These are phyloP conservation scores for Rhizopogon rudus DNA, from an alignment of 768 basidiomycete genomes.

Conservation along the genomic window DNA sequence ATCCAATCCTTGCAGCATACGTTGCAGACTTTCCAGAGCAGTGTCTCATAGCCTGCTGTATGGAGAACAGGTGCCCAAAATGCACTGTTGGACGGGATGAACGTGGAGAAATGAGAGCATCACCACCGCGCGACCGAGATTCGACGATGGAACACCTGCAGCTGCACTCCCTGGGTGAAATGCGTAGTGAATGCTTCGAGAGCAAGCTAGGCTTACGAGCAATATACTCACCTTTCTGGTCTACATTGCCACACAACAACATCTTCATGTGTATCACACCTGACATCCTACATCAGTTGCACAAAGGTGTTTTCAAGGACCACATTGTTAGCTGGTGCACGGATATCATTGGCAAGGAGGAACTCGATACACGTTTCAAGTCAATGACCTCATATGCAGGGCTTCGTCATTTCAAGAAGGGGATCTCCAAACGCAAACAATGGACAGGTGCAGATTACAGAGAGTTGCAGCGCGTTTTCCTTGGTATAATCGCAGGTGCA, in stretches of 20 bases:
- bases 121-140: background rate
- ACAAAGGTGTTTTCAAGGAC: slow-evolving; percentile 41
- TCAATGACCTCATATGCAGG: slow-evolving; percentile 23
- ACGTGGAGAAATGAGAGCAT: background rate
- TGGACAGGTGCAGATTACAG: slow-evolving; percentile 28
- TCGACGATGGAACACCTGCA: background rate
- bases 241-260: slow-evolving; percentile 30
- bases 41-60: slow-evolving; percentile 27
- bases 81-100: background rate
- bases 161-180: background rate
- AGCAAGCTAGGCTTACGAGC: slow-evolving; percentile 6
- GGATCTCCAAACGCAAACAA: slow-evolving; percentile 24
- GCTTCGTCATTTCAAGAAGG: slow-evolving; percentile 24
- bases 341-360: slow-evolving; percentile 13
- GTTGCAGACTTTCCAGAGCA: slow-evolving; percentile 43
- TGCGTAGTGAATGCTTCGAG: background rate
- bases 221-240: slow-evolving; percentile 33
- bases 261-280: slow-evolving; percentile 34
- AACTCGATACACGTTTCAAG: slow-evolving; percentile 34
- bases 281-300: slow-evolving; percentile 41
- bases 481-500: slow-evolving; percentile 22
- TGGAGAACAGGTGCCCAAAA: slow-evolving; percentile 23
- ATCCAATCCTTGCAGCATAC: slow-evolving; percentile 37
- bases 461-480: slow-evolving; percentile 22
- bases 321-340: slow-evolving; percentile 19